These are phyloP conservation scores for Rhizopus arrhizus DNA, from an alignment of 371 early-diverging fungal genomes.

Conservation along the genomic window DNA sequence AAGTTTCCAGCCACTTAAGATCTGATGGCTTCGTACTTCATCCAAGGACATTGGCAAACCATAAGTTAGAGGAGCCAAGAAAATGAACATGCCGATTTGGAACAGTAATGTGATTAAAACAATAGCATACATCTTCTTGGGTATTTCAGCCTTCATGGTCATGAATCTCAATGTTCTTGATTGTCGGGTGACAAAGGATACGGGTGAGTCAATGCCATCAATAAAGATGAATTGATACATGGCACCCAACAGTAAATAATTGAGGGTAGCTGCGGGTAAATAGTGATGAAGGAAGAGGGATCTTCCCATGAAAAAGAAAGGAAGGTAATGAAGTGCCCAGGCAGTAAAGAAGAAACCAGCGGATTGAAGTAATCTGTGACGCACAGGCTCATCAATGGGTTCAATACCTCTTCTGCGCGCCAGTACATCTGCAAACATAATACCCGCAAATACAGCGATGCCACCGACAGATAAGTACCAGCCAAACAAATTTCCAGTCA, in stretches of 20 bases:
- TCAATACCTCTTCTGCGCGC: slow-evolving; percentile 74
- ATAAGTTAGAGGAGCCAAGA: slow-evolving; percentile 70
- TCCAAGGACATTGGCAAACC: slow-evolving; percentile 63
- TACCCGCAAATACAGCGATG: slow-evolving; percentile 59
- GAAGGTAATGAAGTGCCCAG: slow-evolving; percentile 91
- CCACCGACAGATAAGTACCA: slow-evolving; percentile 82
- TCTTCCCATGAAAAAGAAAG: slow-evolving; percentile 96
- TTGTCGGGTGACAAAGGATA: slow-evolving; percentile 44
- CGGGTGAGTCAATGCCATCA: slow-evolving; percentile 61
- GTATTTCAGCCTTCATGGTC: slow-evolving; percentile 31
- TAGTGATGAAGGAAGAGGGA: slow-evolving; percentile 98
- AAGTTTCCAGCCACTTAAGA: slow-evolving; percentile 80
- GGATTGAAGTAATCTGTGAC: slow-evolving; percentile 62
- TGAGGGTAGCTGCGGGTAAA: slow-evolving; percentile 83
- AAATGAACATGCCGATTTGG: slow-evolving; percentile 56
- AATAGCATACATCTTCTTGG: slow-evolving; percentile 31
- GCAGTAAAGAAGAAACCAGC: slow-evolving; percentile 84
- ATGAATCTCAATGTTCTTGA: slow-evolving; percentile 31
- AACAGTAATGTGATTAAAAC: slow-evolving; percentile 50
- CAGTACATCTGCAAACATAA: slow-evolving; percentile 64
- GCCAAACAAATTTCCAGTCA: slow-evolving; percentile 94
- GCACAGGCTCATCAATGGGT: slow-evolving; percentile 62
- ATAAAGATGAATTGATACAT: slow-evolving; percentile 70
- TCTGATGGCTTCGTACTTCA: slow-evolving; percentile 68
- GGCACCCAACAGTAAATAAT: slow-evolving; percentile 74